phyloP scores from a whole-genome alignment of 2,329 filamentous ascomycete species.

The Ophiostoma novo-ulmi region DNA sequence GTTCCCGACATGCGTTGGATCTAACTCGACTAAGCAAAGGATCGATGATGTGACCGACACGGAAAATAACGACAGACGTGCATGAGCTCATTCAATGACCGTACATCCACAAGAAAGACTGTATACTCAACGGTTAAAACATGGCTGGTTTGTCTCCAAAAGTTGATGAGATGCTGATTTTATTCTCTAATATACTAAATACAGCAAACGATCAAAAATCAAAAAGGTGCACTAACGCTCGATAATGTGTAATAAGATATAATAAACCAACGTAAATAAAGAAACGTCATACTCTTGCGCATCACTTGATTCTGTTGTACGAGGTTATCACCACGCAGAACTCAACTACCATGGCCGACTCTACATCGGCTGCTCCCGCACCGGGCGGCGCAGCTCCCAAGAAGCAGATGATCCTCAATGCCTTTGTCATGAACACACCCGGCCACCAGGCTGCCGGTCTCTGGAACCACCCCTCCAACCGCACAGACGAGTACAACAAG shows the following conservation, averaged over 20 bases:
- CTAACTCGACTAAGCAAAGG: background rate
- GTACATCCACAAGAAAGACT: no score
- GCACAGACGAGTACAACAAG: slow-evolving; percentile 24
- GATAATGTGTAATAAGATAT: background rate
- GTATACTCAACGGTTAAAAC: background rate
- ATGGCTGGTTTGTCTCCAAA: background rate
- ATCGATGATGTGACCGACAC: background rate
- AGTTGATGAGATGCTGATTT: background rate
- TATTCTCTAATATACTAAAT: background rate
- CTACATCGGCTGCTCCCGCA: background rate
- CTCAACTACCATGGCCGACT: background rate
- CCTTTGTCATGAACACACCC: slow-evolving; percentile 35
- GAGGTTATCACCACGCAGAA: background rate
- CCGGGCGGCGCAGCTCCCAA: background rate
- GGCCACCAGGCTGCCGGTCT: slow-evolving; percentile 26
- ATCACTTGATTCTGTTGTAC: background rate
- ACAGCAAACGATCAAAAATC: background rate
- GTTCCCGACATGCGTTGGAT: background rate
- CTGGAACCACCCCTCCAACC: slow-evolving; percentile 25
- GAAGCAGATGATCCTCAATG: slow-evolving; percentile 42
- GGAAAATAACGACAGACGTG: slow-evolving; percentile 6
- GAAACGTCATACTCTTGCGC: slow-evolving; percentile 2
- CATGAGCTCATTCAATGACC: background rate
- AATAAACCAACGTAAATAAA: background rate
- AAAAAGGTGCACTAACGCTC: background rate